Percentiles rank a stretch among this genome's conserved stretches.
phyloP scores from a whole-genome alignment of 306 rosid species.

The Fagus crenata region DNA sequence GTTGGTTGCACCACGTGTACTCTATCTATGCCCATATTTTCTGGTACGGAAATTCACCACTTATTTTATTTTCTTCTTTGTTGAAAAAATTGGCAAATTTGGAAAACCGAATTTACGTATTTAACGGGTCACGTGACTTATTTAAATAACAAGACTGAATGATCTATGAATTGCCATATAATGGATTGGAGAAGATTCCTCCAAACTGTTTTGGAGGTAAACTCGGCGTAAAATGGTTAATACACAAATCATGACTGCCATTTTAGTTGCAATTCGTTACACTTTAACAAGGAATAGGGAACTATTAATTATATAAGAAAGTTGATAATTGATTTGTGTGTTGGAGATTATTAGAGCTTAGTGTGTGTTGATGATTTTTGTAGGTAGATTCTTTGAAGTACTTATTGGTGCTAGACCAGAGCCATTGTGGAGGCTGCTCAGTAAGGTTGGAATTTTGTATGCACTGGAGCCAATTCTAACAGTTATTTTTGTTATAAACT shows the following conservation, averaged over 20 bases:
- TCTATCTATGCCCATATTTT: conserved; percentile 87
- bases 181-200: too few species aligned
- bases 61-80: neutral
- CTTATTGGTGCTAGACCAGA: conserved; percentile 80
- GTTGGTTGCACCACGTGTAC: conserved; percentile 76
- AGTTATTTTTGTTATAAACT: conserved; percentile 68
- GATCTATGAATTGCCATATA: too few species aligned
- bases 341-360: conserved; percentile 4
- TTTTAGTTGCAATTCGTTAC: neutral
- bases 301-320: neutral
- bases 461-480: conserved; percentile 91
- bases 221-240: too few species aligned
- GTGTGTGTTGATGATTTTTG: conserved; percentile 22
- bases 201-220: too few species aligned
- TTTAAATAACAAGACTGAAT: too few species aligned
- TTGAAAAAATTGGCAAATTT: too few species aligned
- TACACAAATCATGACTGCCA: neutral
- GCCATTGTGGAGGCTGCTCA: conserved; percentile 79
- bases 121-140: too few species aligned
- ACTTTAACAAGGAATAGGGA: neutral
- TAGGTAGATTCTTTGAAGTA: conserved; percentile 85
- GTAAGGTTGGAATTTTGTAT: conserved; percentile 75
- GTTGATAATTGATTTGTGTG: neutral
- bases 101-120: too few species aligned
- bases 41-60: conserved; percentile 42